Conservation (phyloP, 1,139 yeast species). For the Zhuliangozyma blackwelliae region DNA sequence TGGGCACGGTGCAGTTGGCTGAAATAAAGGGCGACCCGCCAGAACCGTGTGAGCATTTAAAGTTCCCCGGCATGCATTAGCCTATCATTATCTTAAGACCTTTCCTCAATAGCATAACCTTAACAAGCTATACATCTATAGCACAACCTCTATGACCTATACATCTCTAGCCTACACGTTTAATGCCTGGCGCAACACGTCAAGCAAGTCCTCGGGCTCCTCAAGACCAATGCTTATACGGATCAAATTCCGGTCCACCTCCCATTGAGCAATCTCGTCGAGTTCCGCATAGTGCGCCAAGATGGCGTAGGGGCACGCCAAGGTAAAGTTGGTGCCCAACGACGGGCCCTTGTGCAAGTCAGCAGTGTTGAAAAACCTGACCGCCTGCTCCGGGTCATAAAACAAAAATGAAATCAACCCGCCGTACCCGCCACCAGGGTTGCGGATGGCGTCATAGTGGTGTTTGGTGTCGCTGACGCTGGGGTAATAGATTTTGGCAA, state of each 20-base stretch:
- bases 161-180: too few species aligned
- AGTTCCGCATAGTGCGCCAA: slow-evolving; percentile 85
- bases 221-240: slow-evolving; percentile 85
- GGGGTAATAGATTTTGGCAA: slow-evolving; percentile 73
- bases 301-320: slow-evolving; percentile 88
- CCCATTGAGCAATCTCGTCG: slow-evolving; percentile 79
- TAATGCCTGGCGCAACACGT: slow-evolving; percentile 55
- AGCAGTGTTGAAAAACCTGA: slow-evolving; percentile 68
- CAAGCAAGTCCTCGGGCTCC: slow-evolving; percentile 50
- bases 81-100: too few species aligned
- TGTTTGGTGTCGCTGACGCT: slow-evolving; percentile 47
- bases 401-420: slow-evolving; percentile 81
- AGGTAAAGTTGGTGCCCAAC: slow-evolving; percentile 87
- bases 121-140: neutral
- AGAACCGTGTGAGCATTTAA: slow-evolving; percentile 31
- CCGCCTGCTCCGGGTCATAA: slow-evolving; percentile 61
- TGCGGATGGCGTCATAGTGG: slow-evolving; percentile 69
- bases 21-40: slow-evolving; percentile 32
- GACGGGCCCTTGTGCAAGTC: slow-evolving; percentile 89
- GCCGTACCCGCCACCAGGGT: slow-evolving; percentile 83
- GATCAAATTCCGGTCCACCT: slow-evolving; percentile 75
- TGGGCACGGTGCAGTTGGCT: slow-evolving; percentile 43
- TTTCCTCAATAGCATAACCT: too few species aligned
- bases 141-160: neutral
- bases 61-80: slow-evolving; percentile 25